Conservation (phyloP, 176 grass and related monocot species). For the Musa troglodytarum region DNA sequence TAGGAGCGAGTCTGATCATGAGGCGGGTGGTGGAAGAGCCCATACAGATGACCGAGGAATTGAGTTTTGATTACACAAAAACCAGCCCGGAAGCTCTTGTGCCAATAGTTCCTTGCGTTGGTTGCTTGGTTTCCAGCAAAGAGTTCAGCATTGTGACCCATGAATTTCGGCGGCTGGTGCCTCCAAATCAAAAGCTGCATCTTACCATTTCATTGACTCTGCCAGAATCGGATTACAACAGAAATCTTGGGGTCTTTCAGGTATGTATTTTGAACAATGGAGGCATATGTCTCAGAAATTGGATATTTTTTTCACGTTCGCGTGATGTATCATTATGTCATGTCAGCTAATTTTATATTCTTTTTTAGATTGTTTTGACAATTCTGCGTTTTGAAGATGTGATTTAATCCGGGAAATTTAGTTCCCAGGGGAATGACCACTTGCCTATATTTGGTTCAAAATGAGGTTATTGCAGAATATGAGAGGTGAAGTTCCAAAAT, state of each 20-base stretch:
- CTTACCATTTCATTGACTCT: slow-evolving; percentile 57
- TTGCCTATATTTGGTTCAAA: too few species aligned
- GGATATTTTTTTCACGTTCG: not conserved
- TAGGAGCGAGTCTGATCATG: slow-evolving; percentile 51
- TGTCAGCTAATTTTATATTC: not conserved
- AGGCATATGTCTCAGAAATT: not conserved
- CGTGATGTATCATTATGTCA: not conserved
- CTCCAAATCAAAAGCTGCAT: slow-evolving; percentile 58
- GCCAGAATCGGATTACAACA: slow-evolving; percentile 81
- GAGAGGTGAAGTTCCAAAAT: too few species aligned
- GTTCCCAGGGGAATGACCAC: too few species aligned
- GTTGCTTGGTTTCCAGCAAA: slow-evolving; percentile 1
- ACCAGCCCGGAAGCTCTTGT: slow-evolving; percentile 56
- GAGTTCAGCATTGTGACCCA: not conserved
- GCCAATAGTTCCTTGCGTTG: slow-evolving; percentile 21
- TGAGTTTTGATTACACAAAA: slow-evolving; percentile 92
- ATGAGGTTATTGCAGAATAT: too few species aligned
- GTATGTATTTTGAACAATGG: slow-evolving; percentile 23
- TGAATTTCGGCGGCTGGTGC: slow-evolving; percentile 27
- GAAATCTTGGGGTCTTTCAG: slow-evolving; percentile 83
- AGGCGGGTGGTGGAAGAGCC: slow-evolving; percentile 51
- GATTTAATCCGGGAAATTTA: too few species aligned
- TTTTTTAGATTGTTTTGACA: not conserved
- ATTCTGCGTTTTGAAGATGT: not conserved
- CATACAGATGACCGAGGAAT: slow-evolving; percentile 49